phyloP scores from a whole-genome alignment of 2,329 filamentous ascomycete species.

The Aureobasidium vineae region DNA sequence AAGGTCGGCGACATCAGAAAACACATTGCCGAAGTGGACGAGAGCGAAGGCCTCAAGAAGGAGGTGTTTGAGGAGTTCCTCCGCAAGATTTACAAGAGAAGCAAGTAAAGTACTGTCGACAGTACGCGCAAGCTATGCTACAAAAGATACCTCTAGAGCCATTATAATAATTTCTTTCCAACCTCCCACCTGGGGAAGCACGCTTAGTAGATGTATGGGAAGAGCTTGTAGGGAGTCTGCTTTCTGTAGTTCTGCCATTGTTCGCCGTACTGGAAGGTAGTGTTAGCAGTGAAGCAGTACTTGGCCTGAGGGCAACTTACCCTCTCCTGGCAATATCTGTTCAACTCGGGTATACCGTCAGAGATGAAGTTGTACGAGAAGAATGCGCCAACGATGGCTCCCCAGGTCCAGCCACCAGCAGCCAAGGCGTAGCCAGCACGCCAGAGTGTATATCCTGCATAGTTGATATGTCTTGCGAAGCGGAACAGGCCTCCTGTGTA shows the following conservation, averaged over 20 bases:
- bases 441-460: slow-evolving; percentile 55
- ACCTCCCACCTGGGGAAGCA: slow-evolving; percentile 3
- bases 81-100: slow-evolving; percentile 96
- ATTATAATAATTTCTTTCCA: slow-evolving; percentile 21
- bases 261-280: slow-evolving; percentile 40
- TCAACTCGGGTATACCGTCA: slow-evolving; percentile 49
- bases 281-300: slow-evolving; percentile 2
- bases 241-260: slow-evolving; percentile 42
- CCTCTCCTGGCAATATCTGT: slow-evolving; percentile 49
- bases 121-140: slow-evolving; percentile 14
- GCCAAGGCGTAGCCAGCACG: slow-evolving; percentile 51
- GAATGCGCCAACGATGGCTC: slow-evolving; percentile 43
- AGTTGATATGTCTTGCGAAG: slow-evolving; percentile 55
- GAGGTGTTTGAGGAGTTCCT: slow-evolving; percentile 86
- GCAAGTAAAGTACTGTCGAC: slow-evolving; percentile 62
- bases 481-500: slow-evolving; percentile 53
- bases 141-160: slow-evolving; percentile 20
- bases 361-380: slow-evolving; percentile 49
- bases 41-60: slow-evolving; percentile 86
- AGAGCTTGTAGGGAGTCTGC: slow-evolving; percentile 42
- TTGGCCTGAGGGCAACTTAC: slow-evolving; percentile 33
- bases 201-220: slow-evolving; percentile 40
- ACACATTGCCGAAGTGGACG: slow-evolving; percentile 77
- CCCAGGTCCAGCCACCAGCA: slow-evolving; percentile 49
- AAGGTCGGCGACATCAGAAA: slow-evolving; percentile 71